Evolutionary conservation across 371 early-diverging fungal species (phyloP), one percentile per base, ranked within the genome.

Genomic region (Lichtheimia ramosa): DNA sequence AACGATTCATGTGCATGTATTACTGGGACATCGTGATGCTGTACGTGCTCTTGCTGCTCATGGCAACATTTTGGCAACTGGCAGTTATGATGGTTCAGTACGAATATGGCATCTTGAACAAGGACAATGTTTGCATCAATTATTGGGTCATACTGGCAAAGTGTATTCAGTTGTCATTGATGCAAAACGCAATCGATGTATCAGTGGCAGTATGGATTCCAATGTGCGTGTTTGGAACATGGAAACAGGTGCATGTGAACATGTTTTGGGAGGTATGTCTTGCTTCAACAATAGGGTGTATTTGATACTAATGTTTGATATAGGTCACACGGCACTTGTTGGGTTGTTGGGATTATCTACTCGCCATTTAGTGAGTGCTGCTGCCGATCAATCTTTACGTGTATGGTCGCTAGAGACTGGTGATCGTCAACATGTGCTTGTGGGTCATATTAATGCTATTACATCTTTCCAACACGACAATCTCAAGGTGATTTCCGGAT

Each of bases 391-490:
- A 14, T 89, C 93, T 7, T 83, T 97, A 14, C 86, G 96, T 3
- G 88, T 99, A 20, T 99, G 99, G 99, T 84, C 86, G 27, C 88
- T 92, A 7, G 74, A 73, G n/a, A 83, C 86, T 13, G 91, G 92
- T 8, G 79, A 83, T 20, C 90, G 90, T 64, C 62, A 79, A 27
- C 83, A 85, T 34, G 81, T 85, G 12, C 76, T 95, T 25, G 76
- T 81, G 10, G 79, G 79, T 13, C 93, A 95, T 66, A 53, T 79
- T 14, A 90, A 87, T 2, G 94, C 98, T n/a, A 96, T 98, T 52
- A 98, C 97, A 0, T 96, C 96, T 56, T 93, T 98, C 77, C 95
- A 96, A 65, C 92, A 94, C 67, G 97, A 98, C 62, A 84, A 81
- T 3, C 75, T 84, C 53, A 94, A 94, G 58, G 89, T 96, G 8